Evolutionary conservation across 768 basidiomycete species (phyloP), one percentile per base, ranked within the genome.

Genomic region (Tephrocybe sp.): DNA sequence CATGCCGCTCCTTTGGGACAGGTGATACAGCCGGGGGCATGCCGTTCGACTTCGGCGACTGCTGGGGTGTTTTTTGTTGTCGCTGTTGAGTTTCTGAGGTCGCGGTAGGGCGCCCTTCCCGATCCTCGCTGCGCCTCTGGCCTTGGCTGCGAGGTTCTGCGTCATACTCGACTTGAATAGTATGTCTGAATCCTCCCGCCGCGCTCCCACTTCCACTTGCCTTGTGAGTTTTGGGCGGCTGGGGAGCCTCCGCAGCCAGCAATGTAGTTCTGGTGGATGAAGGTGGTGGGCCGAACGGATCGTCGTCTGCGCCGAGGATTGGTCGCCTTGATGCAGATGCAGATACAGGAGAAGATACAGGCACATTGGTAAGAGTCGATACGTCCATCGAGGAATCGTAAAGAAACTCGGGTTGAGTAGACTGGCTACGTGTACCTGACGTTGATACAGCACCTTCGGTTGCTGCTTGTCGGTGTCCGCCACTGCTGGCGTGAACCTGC

Each of bases 121-220:
- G 59, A 41, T 73, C 68, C 34, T 71, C 68, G 32, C 65, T 71
- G 56, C 57, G 66, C 58, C 67, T 67, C 23, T 58, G 51, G 38
- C 65, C 48, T 45, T 61, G 52, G 36, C 38, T 21, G 38, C 57
- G 65, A 4, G 79, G 78, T 49, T 86, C 85, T 30, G 51, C 45
- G 51, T 88, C 89, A 61, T 98, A 98, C 69, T 99, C 97, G 53
- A 98, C 88, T 67, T 98, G 97, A 41, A 98, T 91, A 9, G 97
- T 98, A 68, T 98, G 94, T 43, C 93, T 76, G 68, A 89, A 86
- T 47, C 63, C 65, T 51, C 62, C 25, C 8, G 42, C 62, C 10
- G 63, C 62, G 30, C 76, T 76, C 2, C 69, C 71, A 53, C 68
- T 70, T 10, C 61, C 62, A 37, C 73, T 82, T 56, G 77, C 73